A percentile compares a stretch with the other conserved stretches of the same genome.
Evolutionary conservation across 2,329 filamentous ascomycete genomes (phyloP).

Genomic region (Aspergillus tanneri): DNA sequence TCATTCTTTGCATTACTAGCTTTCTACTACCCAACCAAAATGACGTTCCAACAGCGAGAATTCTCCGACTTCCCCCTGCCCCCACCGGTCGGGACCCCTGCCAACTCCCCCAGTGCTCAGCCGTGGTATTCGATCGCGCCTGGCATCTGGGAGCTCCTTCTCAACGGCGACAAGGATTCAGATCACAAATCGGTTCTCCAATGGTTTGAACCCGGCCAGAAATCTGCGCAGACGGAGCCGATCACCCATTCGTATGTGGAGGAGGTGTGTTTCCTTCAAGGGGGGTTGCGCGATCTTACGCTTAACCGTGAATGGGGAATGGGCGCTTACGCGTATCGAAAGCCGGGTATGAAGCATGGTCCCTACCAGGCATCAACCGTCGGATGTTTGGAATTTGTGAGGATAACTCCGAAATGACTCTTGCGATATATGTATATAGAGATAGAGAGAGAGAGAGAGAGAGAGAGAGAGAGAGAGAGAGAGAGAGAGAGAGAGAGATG

Average conservation of each 20-base stretch:
- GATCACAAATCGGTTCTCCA: slow-evolving; percentile 34
- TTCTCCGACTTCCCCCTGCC: slow-evolving; percentile 22
- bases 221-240: slow-evolving; percentile 21
- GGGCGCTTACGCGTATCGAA: slow-evolving; percentile 43
- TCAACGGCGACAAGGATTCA: slow-evolving; percentile 32
- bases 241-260: slow-evolving; percentile 42
- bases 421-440: no score
- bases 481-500: no score
- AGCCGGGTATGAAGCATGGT: slow-evolving; percentile 44
- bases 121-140: slow-evolving; percentile 29
- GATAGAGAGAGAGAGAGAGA: no score
- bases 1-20: no score
- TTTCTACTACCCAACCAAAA: no score
- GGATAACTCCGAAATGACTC: neutral
- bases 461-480: no score
- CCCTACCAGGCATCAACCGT: slow-evolving; percentile 34
- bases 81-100: slow-evolving; percentile 19
- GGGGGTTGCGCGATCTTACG: slow-evolving; percentile 36
- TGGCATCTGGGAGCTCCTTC: slow-evolving; percentile 38
- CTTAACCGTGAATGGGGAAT: slow-evolving; percentile 33
- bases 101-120: slow-evolving; percentile 12
- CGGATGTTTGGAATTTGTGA: slow-evolving; percentile 39
- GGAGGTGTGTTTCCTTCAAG: slow-evolving; percentile 41
- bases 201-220: slow-evolving; percentile 38
- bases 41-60: slow-evolving; percentile 25